Evolutionary conservation across 768 basidiomycete species (phyloP).

Genomic region (Russula sp.): DNA sequence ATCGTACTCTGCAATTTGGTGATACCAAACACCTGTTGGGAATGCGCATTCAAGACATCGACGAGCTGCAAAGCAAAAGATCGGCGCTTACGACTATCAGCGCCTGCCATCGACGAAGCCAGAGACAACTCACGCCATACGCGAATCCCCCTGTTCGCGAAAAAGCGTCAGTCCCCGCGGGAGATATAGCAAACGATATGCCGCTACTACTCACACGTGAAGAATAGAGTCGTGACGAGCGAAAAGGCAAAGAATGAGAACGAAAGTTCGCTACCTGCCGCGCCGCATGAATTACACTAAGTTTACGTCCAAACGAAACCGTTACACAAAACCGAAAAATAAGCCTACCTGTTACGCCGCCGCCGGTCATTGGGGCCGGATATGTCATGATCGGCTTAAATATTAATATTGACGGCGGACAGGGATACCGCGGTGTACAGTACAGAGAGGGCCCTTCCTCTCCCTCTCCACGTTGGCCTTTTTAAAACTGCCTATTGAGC

Average conservation of each 20-base stretch:
- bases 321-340: neutral
- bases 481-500: neutral
- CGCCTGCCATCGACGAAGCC: constrained; percentile 15
- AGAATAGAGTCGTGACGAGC: constrained; percentile 70
- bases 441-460: neutral
- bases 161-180: neutral
- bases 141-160: constrained; percentile 54
- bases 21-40: constrained; percentile 64
- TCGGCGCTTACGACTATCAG: constrained; percentile 26
- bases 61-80: constrained; percentile 40
- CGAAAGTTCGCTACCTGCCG: constrained; percentile 18
- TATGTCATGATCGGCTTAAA: neutral
- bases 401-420: no score
- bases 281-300: neutral
- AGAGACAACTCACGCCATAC: constrained; percentile 44
- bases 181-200: neutral
- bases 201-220: constrained; percentile 47
- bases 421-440: no score
- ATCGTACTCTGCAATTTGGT: constrained; percentile 65
- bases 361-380: neutral
- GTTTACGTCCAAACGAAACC: neutral
- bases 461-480: neutral
- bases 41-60: constrained; percentile 66
- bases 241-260: constrained; percentile 46
- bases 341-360: neutral